Evolutionary conservation across 177 flowering plant species (phyloP).

Genomic region (Vitis hybrid): DNA sequence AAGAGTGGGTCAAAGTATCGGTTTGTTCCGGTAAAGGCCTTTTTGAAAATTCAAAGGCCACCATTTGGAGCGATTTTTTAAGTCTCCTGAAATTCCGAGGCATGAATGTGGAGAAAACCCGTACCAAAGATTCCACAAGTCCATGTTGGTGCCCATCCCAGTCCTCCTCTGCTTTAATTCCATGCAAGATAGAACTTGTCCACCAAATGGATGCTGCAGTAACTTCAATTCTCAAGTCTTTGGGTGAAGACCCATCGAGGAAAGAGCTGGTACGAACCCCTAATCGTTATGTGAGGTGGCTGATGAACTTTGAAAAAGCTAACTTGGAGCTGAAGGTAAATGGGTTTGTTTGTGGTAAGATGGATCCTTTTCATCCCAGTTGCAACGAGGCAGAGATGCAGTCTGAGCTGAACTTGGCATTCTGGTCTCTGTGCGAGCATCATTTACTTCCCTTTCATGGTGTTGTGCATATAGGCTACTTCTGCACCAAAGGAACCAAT

Average conservation of each 20-base stretch:
- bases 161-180: slow-evolving; percentile 20
- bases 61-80: slow-evolving; percentile 67
- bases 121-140: slow-evolving; percentile 6
- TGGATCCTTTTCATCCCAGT: slow-evolving; percentile 18
- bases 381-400: slow-evolving; percentile 25
- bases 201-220: slow-evolving; percentile 63
- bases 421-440: slow-evolving; percentile 92
- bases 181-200: slow-evolving; percentile 26
- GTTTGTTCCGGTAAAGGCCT: slow-evolving; percentile 77
- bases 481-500: slow-evolving; percentile 28
- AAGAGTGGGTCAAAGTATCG: slow-evolving; percentile 43
- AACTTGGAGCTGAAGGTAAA: slow-evolving; percentile 57
- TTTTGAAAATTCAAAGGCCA: slow-evolving; percentile 55
- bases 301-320: slow-evolving; percentile 67
- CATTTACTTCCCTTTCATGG: slow-evolving; percentile 95
- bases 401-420: slow-evolving; percentile 61
- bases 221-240: slow-evolving; percentile 50
- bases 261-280: slow-evolving; percentile 78
- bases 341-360: slow-evolving; percentile 29
- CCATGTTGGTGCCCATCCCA: slow-evolving; percentile 73
- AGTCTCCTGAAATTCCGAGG: slow-evolving; percentile 68
- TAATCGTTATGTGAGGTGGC: slow-evolving; percentile 70
- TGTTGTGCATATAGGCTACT: slow-evolving; percentile 84
- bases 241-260: slow-evolving; percentile 86
- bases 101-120: slow-evolving; percentile 31